Base-by-base conservation (phyloP, 2,329 filamentous ascomycete genomes). In the Fusarium sp. region DNA sequence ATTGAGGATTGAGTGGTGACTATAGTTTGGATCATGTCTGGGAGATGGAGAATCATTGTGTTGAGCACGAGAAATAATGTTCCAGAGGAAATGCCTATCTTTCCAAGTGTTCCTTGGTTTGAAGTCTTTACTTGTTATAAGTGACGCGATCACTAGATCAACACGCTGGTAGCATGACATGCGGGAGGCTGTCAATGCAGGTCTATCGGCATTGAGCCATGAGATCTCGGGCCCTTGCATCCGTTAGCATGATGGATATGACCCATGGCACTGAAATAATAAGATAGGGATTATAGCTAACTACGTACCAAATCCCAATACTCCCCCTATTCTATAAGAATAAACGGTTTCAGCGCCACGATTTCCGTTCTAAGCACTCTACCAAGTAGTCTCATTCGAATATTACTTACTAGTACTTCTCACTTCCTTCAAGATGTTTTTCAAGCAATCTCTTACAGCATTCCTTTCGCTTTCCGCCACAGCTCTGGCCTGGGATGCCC, bases 401-500 rank as follows among this genome's bases (percentile, higher is more conserved):
- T 15, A 44, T 11, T 15, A 31, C 11, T 8, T 7, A 14, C 3
- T 1, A 67, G 6, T 15, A 8, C 36, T 44, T 13, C 7, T 18
- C 20, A 26, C 4, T 15, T 45, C 12, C 10, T 13, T 38, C 54
- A 68, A 42, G 7, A 68, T 68, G 65, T 38, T 61, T 12, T 68
- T 61, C 30, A 68, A 68, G 26, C 45, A 51, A 33, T 18, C 31
- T 0, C 14, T 61, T 5, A 15, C 55, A 6, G 13, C n/a, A 16
- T 18, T 68, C 0, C 16, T 45, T 1, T 39, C 45, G 0, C 35
- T 53, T 3, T 39, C 65, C 9, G 33, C 39, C 2, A 38, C 30
- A 1, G 24, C 41, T 13, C 38, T 72, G 14, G 73, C 73, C 12
- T 75, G 71, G 73, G 64, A 75, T 20, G 75, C 82, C 1, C 86